A percentile compares a stretch with the other conserved stretches of the same genome.
Conservation (phyloP, 2,329 filamentous ascomycete species). For the Trichoderma koningiopsis region DNA sequence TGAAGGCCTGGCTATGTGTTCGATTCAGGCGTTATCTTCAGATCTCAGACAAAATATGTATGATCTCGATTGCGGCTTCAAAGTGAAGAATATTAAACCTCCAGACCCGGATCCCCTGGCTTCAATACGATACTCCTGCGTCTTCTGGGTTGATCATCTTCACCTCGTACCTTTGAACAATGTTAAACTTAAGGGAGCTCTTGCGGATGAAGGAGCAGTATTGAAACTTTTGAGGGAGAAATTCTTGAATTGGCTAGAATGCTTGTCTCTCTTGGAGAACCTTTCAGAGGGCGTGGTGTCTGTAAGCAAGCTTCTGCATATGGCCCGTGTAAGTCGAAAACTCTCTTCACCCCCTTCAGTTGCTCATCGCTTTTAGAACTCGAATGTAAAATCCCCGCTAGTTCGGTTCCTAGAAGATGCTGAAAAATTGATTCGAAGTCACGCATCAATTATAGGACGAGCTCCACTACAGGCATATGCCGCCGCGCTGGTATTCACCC, state of each 20-base stretch:
- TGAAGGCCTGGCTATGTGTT: neutral
- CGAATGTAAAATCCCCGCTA: neutral
- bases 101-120: conserved; percentile 29
- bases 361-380: neutral
- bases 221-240: neutral
- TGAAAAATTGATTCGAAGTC: conserved; percentile 33
- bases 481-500: conserved; percentile 39
- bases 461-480: conserved; percentile 40
- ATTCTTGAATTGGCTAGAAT: neutral
- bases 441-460: conserved; percentile 34
- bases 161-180: accelerated
- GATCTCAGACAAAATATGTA: conserved; percentile 43
- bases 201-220: neutral
- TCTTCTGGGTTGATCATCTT: conserved; percentile 41
- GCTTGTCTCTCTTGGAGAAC: neutral
- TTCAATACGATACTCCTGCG: conserved; percentile 34
- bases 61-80: conserved; percentile 32
- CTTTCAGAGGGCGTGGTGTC: neutral
- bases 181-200: neutral
- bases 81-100: conserved; percentile 29
- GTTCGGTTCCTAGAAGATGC: conserved; percentile 36
- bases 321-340: neutral
- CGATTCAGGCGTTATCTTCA: neutral
- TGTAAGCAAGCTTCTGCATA: neutral
- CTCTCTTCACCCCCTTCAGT: neutral